A percentile compares a stretch with the other conserved stretches of the same genome.
Evolutionary conservation across 1,284 basidiomycete species (phyloP).

Genomic region (Sporisorium iseilematis-ciliati): DNA sequence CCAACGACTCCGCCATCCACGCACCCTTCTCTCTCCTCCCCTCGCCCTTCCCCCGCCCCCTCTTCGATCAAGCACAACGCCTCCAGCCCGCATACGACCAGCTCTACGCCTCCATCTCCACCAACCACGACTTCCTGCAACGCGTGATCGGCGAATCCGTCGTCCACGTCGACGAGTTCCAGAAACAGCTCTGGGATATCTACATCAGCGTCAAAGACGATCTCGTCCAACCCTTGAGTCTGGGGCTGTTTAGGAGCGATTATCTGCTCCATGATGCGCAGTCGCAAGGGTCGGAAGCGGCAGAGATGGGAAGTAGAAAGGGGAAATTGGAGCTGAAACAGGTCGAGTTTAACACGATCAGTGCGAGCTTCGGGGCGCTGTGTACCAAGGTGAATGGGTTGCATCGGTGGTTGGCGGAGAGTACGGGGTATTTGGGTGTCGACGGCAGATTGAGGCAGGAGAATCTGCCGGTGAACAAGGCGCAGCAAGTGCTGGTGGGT

Average conservation of each 20-base stretch:
- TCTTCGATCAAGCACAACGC: conserved; percentile 78
- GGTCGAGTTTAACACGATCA: conserved; percentile 98
- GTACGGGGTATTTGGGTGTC: conserved; percentile 52
- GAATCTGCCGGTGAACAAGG: conserved; percentile 82
- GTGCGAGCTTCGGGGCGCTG: conserved; percentile 87
- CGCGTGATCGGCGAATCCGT: conserved; percentile 84
- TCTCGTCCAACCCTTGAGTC: conserved; percentile 78
- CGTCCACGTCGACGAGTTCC: conserved; percentile 86
- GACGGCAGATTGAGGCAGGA: conserved; percentile 77
- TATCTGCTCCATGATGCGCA: conserved; percentile 82
- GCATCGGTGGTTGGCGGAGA: conserved; percentile 73
- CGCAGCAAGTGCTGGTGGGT: conserved; percentile 78
- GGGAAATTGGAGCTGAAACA: conserved; percentile 79
- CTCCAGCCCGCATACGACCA: conserved; percentile 86
- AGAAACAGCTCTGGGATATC: conserved; percentile 84
- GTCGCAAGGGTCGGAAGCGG: not conserved
- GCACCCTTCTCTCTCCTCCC: conserved; percentile 90
- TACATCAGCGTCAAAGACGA: conserved; percentile 77
- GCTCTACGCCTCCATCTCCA: conserved; percentile 85
- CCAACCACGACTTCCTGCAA: conserved; percentile 84
- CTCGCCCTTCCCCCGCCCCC: conserved; percentile 81
- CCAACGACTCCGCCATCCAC: conserved; percentile 79
- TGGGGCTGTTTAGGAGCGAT: conserved; percentile 95
- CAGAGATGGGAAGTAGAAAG: conserved; percentile 37
- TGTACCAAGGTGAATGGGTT: conserved; percentile 80